Percentiles rank a stretch among this genome's conserved stretches.
These are phyloP conservation scores for Aspergillus quadricinctus DNA, from an alignment of 2,329 filamentous ascomycete species.

Conservation along the genomic window DNA sequence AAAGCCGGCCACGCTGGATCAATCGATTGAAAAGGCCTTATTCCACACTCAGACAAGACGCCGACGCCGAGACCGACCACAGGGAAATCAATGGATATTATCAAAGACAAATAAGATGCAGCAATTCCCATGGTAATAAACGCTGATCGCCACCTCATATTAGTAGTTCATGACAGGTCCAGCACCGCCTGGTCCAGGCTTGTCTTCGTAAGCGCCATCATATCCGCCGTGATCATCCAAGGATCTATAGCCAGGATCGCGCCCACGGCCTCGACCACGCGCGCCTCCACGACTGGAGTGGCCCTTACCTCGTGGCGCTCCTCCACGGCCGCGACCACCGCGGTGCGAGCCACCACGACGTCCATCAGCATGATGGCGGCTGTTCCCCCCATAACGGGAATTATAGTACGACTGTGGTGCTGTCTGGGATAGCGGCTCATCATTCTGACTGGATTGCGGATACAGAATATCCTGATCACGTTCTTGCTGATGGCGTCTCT, in stretches of 20 bases:
- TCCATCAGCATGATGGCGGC: constrained; percentile 39
- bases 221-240: constrained; percentile 55
- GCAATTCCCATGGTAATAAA: background rate
- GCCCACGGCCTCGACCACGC: constrained; percentile 46
- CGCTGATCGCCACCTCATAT: background rate
- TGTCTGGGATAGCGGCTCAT: constrained; percentile 19
- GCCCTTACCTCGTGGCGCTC: constrained; percentile 37
- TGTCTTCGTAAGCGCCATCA: constrained; percentile 30
- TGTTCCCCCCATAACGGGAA: constrained; percentile 26
- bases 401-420: constrained; percentile 21
- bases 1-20: background rate
- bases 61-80: background rate
- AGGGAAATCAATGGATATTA: background rate
- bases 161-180: constrained; percentile 40
- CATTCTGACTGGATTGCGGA: constrained; percentile 20
- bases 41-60: background rate
- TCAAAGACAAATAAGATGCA: background rate
- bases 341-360: constrained; percentile 30
- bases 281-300: constrained; percentile 34
- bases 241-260: constrained; percentile 58
- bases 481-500: constrained; percentile 55
- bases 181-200: constrained; percentile 22
- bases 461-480: constrained; percentile 49
- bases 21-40: background rate
- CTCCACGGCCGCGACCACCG: constrained; percentile 32